phyloP scores from a whole-genome alignment of 345 rosid genomes.

The Corymbia maculata region DNA sequence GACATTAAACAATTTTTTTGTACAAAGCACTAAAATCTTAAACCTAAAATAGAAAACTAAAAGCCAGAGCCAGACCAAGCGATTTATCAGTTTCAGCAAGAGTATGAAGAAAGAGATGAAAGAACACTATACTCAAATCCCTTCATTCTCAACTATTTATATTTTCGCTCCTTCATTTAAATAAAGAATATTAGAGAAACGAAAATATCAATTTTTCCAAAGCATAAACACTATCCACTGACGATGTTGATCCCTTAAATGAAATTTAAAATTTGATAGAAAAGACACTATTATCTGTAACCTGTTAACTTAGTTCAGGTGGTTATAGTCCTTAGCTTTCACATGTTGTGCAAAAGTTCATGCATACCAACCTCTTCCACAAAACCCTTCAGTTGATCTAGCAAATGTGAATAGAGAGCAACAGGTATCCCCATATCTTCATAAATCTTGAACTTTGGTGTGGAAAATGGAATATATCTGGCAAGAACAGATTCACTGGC shows the following conservation, averaged over 20 bases:
- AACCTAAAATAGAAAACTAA: not conserved
- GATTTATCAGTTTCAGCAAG: not conserved
- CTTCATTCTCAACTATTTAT: not conserved
- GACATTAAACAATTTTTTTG: not conserved
- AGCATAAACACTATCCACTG: not conserved
- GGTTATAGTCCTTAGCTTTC: not conserved
- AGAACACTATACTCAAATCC: not conserved
- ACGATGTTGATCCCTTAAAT: not conserved
- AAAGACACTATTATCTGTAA: not conserved
- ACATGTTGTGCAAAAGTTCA: not conserved
- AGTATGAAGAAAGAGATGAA: not conserved
- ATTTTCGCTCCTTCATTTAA: not conserved
- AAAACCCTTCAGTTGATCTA: slow-evolving; percentile 14
- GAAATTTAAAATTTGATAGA: not conserved
- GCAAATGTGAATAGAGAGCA: slow-evolving; percentile 3
- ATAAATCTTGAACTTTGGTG: slow-evolving; percentile 46
- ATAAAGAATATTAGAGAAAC: not conserved
- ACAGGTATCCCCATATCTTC: slow-evolving; percentile 16
- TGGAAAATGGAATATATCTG: slow-evolving; percentile 48
- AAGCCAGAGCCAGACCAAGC: not conserved
- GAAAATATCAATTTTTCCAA: not conserved
- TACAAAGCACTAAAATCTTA: not conserved
- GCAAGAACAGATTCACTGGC: slow-evolving; percentile 48
- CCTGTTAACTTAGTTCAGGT: not conserved
- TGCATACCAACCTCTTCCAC: slow-evolving; percentile 31